phyloP scores from a whole-genome alignment of 768 basidiomycete genomes.

The Rhodotorula toruloides region DNA sequence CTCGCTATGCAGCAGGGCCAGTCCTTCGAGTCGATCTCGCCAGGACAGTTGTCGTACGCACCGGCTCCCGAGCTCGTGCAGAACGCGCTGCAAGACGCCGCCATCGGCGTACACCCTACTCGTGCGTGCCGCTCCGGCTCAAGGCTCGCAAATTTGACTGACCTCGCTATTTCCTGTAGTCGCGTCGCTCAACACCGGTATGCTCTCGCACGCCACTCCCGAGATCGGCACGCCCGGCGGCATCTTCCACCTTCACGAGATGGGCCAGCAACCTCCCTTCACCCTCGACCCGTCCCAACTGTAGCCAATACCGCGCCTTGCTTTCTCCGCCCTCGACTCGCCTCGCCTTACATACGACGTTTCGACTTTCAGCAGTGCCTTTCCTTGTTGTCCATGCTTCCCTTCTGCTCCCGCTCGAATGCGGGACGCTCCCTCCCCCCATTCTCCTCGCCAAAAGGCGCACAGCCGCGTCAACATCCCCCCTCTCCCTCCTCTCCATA shows the following conservation, averaged over 20 bases:
- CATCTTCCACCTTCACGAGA: constrained; percentile 24
- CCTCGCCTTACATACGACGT: too few species aligned
- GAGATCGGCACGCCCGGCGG: constrained; percentile 20
- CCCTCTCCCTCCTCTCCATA: too few species aligned
- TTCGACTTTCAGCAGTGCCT: not conserved
- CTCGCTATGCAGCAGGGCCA: constrained; percentile 2
- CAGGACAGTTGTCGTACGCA: constrained; percentile 23
- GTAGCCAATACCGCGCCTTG: constrained; percentile 10
- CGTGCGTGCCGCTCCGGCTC: constrained; percentile 4
- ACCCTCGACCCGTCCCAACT: constrained; percentile 15
- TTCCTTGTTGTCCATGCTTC: not conserved
- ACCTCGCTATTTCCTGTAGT: not conserved
- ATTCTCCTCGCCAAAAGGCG: not conserved
- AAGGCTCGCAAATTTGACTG: too few species aligned
- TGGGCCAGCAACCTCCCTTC: constrained; percentile 29
- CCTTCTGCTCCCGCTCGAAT: not conserved
- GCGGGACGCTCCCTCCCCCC: not conserved
- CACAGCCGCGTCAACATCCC: too few species aligned
- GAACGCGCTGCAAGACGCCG: constrained; percentile 22
- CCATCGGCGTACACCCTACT: constrained; percentile 6
- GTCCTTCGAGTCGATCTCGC: constrained; percentile 7
- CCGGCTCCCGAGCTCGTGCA: constrained; percentile 24
- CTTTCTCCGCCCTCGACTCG: not conserved
- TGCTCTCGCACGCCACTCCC: constrained; percentile 9
- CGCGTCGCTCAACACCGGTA: constrained; percentile 3